Conservation (phyloP, 306 rosid species). For the Quercus aquifolioides region DNA sequence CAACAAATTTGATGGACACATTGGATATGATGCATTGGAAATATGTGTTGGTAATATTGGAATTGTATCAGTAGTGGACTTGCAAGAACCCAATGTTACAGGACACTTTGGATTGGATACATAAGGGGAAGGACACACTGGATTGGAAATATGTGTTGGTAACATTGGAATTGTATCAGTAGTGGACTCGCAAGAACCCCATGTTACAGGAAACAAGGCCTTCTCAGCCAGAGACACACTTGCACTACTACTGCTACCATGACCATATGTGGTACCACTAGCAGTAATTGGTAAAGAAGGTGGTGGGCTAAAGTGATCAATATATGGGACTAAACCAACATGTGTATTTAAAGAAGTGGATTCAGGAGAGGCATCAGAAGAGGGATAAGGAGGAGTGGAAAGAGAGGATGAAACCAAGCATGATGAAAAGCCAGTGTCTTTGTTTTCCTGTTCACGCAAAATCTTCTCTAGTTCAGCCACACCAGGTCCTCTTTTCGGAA, state of each 20-base stretch:
- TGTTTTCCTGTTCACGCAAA: constrained; percentile 44
- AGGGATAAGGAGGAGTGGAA: constrained; percentile 11
- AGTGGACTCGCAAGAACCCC: constrained; percentile 15
- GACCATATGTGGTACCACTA: neutral
- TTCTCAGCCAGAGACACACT: constrained; percentile 13
- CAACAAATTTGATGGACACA: constrained; percentile 17
- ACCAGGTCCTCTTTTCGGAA: constrained; percentile 77
- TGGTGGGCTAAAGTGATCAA: constrained; percentile 23
- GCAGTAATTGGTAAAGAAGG: constrained; percentile 4
- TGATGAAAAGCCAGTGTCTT: constrained; percentile 21
- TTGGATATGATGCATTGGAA: neutral
- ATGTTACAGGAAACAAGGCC: constrained; percentile 15
- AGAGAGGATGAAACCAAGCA: constrained; percentile 6
- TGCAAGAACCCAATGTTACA: constrained; percentile 9
- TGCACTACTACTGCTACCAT: constrained; percentile 2
- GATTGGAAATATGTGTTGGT: constrained; percentile 20
- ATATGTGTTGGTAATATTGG: constrained; percentile 21
- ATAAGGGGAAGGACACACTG: constrained; percentile 20
- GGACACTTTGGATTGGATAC: neutral
- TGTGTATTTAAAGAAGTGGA: neutral
- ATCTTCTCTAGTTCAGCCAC: constrained; percentile 79
- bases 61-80: constrained; percentile 14
- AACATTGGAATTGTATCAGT: constrained; percentile 18
- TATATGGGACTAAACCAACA: constrained; percentile 8
- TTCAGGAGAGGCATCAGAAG: neutral